These are phyloP conservation scores for Abortiporus biennis DNA, from an alignment of 1,284 basidiomycete species.

Conservation along the genomic window DNA sequence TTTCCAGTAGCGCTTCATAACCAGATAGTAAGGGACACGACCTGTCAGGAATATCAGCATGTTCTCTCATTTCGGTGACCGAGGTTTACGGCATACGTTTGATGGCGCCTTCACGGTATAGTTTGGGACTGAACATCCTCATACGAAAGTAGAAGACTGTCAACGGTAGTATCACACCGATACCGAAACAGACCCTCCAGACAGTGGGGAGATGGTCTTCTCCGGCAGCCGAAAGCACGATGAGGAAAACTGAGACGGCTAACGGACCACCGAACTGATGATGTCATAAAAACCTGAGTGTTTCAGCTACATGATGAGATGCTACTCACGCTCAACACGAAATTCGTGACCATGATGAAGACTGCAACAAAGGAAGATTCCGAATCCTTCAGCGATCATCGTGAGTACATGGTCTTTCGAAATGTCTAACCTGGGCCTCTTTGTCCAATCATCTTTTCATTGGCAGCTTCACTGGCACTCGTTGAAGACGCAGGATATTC, in stretches of 20 bases:
- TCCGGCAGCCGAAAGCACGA: constrained; percentile 65
- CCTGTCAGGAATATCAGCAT: constrained; percentile 26
- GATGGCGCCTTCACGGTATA: constrained; percentile 64
- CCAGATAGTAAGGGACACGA: constrained; percentile 58
- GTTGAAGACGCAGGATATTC: constrained; percentile 75
- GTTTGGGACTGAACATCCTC: constrained; percentile 62
- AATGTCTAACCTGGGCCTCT: constrained; percentile 58
- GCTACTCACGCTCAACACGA: constrained; percentile 44
- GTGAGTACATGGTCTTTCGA: not conserved
- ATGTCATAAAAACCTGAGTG: constrained; percentile 15
- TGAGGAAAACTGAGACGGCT: constrained; percentile 65
- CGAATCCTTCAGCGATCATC: constrained; percentile 8
- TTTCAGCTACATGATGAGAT: not conserved
- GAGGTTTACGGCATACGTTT: constrained; percentile 35
- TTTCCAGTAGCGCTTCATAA: constrained; percentile 65
- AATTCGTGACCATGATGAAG: constrained; percentile 75
- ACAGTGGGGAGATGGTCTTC: constrained; percentile 60
- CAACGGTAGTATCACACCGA: constrained; percentile 64
- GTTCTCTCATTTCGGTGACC: constrained; percentile 4
- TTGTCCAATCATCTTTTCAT: constrained; percentile 56
- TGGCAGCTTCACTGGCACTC: constrained; percentile 65
- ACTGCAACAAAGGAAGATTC: constrained; percentile 32
- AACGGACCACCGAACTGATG: constrained; percentile 62
- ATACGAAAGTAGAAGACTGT: constrained; percentile 70
- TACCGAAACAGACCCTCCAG: constrained; percentile 74